These are phyloP conservation scores for Pythium monospermum DNA, from an alignment of 352 stramenopile genomes.

Conservation along the genomic window DNA sequence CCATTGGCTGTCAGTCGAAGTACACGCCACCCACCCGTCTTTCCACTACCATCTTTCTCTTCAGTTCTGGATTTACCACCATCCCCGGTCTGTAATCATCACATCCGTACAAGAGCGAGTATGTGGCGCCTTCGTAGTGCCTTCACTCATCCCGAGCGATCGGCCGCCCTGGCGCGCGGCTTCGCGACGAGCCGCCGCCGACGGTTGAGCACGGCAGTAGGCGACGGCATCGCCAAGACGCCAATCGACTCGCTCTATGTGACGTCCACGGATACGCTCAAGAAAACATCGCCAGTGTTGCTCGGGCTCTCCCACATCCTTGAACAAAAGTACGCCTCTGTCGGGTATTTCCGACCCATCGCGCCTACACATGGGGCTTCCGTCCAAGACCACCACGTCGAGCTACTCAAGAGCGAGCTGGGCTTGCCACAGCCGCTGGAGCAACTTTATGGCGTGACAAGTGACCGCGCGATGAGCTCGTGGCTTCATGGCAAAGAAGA, in stretches of 20 bases:
- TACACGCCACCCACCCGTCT: too few species aligned
- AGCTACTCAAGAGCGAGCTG: slow-evolving; percentile 60
- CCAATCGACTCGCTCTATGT: slow-evolving; percentile 62
- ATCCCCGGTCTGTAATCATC: too few species aligned
- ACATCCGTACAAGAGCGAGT: neutral
- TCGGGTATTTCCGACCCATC: slow-evolving; percentile 80
- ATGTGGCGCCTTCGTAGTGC: slow-evolving; percentile 16
- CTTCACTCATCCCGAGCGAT: slow-evolving; percentile 5
- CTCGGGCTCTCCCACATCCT: slow-evolving; percentile 60
- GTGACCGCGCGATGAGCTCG: slow-evolving; percentile 39
- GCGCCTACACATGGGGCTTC: slow-evolving; percentile 29
- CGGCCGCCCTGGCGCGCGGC: neutral
- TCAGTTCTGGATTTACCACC: too few species aligned
- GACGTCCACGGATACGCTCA: slow-evolving; percentile 57
- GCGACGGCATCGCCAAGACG: slow-evolving; percentile 16
- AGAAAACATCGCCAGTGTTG: slow-evolving; percentile 65
- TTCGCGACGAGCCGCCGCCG: slow-evolving; percentile 10
- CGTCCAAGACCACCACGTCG: slow-evolving; percentile 58
- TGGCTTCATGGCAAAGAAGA: slow-evolving; percentile 59
- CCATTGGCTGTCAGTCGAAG: too few species aligned
- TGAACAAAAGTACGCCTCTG: slow-evolving; percentile 64
- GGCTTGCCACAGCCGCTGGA: slow-evolving; percentile 36
- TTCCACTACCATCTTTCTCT: too few species aligned
- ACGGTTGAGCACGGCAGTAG: slow-evolving; percentile 10
- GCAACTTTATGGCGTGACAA: slow-evolving; percentile 57